phyloP scores from a whole-genome alignment of 2,329 filamentous ascomycete genomes.

The Basipetospora chlamydospora region DNA sequence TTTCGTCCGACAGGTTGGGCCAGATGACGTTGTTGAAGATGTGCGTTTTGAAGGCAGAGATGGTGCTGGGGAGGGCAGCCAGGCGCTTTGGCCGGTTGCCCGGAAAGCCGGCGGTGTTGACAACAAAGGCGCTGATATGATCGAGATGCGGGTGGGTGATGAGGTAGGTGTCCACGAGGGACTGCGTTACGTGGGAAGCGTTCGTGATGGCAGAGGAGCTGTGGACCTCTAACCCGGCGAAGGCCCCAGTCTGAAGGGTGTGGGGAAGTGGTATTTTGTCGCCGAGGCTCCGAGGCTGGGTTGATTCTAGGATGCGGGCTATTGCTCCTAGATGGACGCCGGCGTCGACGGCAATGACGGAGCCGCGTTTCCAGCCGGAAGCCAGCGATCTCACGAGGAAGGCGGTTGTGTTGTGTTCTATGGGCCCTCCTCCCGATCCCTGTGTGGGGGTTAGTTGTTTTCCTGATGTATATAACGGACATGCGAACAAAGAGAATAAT shows the following conservation, averaged over 20 bases:
- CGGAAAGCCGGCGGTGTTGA: constrained; percentile 81
- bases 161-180: constrained; percentile 74
- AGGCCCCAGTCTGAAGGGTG: constrained; percentile 54
- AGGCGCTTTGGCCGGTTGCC: constrained; percentile 72
- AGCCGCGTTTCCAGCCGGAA: constrained; percentile 67
- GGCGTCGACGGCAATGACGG: constrained; percentile 82
- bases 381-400: constrained; percentile 74
- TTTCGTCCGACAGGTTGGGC: constrained; percentile 94
- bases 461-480: neutral
- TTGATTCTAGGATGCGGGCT: constrained; percentile 56
- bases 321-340: constrained; percentile 83
- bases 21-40: constrained; percentile 98
- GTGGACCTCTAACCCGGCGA: constrained; percentile 62
- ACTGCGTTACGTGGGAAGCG: constrained; percentile 62
- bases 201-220: constrained; percentile 57
- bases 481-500: neutral
- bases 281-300: constrained; percentile 23
- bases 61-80: constrained; percentile 76
- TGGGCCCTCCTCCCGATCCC: constrained; percentile 82
- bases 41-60: constrained; percentile 80
- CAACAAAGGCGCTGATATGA: constrained; percentile 78
- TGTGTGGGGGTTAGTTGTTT: constrained; percentile 19
- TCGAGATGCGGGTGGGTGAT: constrained; percentile 97
- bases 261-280: constrained; percentile 26
- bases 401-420: constrained; percentile 79